Evolutionary conservation across 129 eudicot species (phyloP), one percentile per base, ranked within the genome.

Genomic region (Kitagawia praeruptora): DNA sequence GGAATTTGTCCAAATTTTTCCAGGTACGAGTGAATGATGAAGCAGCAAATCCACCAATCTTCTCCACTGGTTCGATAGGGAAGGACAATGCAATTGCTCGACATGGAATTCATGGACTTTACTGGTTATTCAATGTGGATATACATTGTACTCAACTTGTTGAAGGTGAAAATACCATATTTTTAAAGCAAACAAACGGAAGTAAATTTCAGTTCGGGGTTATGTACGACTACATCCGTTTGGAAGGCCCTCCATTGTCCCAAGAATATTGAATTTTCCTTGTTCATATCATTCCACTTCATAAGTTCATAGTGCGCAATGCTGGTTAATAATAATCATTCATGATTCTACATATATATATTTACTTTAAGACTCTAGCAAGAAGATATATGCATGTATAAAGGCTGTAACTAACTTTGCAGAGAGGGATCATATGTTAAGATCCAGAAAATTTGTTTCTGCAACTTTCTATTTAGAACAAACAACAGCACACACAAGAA

Each of bases 81-180:
- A 81, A 83, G 13, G 97, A 88, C 75, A 90, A 90, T 14, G 87
- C 96, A 63, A 86, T 92, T 21, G 93, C 97, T 16, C 85, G 97
- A 44, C 97, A 90, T 81, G 97, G 97, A 27, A 88, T 90, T 53
- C 97, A 88, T 38, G 97, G 96, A 21, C 79, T 92, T 11, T 92
- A 89, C 48, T 92, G 97, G 97, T 76, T 92, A 58, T 90, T 77
- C 81, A 90, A 56, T 46, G 85, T 92, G 28, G 85, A 86, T 5
- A 61, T 92, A 63, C 76, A 81, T 23, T 81, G 81, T 14, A 34
- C 28, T 37, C 76, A 7, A 39, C 67, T 85, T 28, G 16, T 61
- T 11, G 27, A 21, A 63, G 86, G 86, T 0, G 77, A 81, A 31
- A 92, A 92, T 74, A 77, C 79, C 40, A 87, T 92, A 41, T 90